These are phyloP conservation scores for Kodamaea leandrae DNA, from an alignment of 805 yeast species.

Conservation along the genomic window DNA sequence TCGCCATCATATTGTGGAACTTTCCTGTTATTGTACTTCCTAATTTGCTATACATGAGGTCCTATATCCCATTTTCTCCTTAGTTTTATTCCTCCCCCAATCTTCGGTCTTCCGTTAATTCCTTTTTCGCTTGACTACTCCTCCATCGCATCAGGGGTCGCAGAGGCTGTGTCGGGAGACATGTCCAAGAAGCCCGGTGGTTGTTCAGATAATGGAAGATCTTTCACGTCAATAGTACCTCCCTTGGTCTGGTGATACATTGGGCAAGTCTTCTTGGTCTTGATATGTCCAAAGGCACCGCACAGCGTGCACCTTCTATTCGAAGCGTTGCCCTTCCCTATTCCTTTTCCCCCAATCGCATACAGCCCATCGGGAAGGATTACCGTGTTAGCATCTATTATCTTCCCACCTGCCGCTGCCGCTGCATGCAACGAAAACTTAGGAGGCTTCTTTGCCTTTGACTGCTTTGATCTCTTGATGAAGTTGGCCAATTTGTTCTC, in stretches of 20 bases:
- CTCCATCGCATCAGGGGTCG: no score
- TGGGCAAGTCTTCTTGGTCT: constrained; percentile 89
- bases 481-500: constrained; percentile 82
- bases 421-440: constrained; percentile 39
- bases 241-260: constrained; percentile 51
- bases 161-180: no score
- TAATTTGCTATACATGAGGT: no score
- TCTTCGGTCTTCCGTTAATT: no score
- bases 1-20: no score
- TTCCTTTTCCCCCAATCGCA: constrained; percentile 61
- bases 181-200: background rate
- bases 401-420: constrained; percentile 42
- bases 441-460: constrained; percentile 30
- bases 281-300: constrained; percentile 92
- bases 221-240: constrained; percentile 14
- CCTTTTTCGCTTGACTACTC: no score
- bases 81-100: no score
- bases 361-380: constrained; percentile 43
- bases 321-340: constrained; percentile 68
- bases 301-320: constrained; percentile 90
- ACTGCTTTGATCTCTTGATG: constrained; percentile 56
- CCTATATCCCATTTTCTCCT: no score
- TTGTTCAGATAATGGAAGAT: background rate
- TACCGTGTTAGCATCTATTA: constrained; percentile 43
- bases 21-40: no score